These are phyloP conservation scores for Colletotrichum falcatum DNA, from an alignment of 2,329 filamentous ascomycete species.

Conservation along the genomic window DNA sequence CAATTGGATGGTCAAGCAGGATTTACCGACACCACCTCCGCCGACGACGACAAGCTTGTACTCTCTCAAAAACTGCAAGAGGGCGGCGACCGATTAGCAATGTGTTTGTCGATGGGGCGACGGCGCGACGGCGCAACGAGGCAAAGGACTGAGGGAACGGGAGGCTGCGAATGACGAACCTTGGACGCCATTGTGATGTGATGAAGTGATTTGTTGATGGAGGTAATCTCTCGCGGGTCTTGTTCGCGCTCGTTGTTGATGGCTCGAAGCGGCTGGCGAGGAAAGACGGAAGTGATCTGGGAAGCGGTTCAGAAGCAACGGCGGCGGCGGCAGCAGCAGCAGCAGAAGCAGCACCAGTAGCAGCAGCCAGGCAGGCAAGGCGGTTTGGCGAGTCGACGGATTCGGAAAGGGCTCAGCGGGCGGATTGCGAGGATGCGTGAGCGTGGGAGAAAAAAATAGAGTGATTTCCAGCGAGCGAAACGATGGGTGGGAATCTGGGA, in stretches of 20 bases:
- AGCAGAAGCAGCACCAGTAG: background rate
- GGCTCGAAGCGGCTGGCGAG: slow-evolving; percentile 19
- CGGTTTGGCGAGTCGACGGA: slow-evolving; percentile 18
- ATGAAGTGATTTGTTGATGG: slow-evolving; percentile 22
- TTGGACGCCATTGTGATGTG: slow-evolving; percentile 55
- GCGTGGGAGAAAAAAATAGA: slow-evolving; percentile 1
- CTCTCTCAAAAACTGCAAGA: slow-evolving; percentile 81
- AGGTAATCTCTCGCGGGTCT: slow-evolving; percentile 5
- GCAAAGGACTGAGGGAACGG: background rate
- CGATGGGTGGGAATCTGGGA: slow-evolving; percentile 38
- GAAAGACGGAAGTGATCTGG: slow-evolving; percentile 22
- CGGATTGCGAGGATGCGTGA: slow-evolving; percentile 9
- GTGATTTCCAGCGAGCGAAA: slow-evolving; percentile 36
- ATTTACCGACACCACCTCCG: slow-evolving; percentile 98
- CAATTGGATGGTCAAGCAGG: slow-evolving; percentile 97
- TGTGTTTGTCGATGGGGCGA: background rate
- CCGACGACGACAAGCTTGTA: slow-evolving; percentile 98
- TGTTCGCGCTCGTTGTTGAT: slow-evolving; percentile 32
- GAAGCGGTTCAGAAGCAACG: slow-evolving; percentile 20
- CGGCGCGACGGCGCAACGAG: slow-evolving; percentile 9
- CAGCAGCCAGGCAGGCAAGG: too few relatives aligned
- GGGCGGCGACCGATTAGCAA: slow-evolving; percentile 42
- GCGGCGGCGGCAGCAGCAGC: too few relatives aligned
- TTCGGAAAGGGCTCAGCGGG: slow-evolving; percentile 23
- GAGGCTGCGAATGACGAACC: slow-evolving; percentile 44